Evolutionary conservation across 306 rosid genomes (phyloP).

Genomic region (Abrus precatorius): DNA sequence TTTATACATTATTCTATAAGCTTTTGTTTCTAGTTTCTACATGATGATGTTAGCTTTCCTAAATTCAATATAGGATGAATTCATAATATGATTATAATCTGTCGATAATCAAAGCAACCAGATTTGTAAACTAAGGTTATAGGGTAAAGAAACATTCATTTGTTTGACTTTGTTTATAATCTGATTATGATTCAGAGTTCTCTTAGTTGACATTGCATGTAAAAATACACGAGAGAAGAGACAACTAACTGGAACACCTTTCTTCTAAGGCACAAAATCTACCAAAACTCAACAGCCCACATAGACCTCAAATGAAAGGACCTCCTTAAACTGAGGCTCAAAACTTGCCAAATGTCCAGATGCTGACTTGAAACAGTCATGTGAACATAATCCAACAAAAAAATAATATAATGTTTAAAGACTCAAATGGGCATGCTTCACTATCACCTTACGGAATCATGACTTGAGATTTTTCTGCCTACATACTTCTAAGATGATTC

Average conservation of each 20-base stretch:
- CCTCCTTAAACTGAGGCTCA: not conserved
- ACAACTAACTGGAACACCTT: not conserved
- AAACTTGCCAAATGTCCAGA: not conserved
- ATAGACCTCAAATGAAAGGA: not conserved
- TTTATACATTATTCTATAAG: slow-evolving; percentile 17
- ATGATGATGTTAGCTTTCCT: slow-evolving; percentile 7
- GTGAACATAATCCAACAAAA: not conserved
- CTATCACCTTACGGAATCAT: not conserved
- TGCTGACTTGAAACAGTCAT: not conserved
- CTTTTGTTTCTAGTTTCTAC: slow-evolving; percentile 32
- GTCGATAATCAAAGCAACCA: not conserved
- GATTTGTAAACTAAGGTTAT: slow-evolving; percentile 23
- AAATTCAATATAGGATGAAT: not conserved
- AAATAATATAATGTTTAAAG: slow-evolving; percentile 10
- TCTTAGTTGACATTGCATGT: not conserved
- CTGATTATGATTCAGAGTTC: slow-evolving; percentile 27
- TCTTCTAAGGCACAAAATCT: slow-evolving; percentile 8
- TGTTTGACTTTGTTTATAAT: not conserved
- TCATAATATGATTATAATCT: not conserved
- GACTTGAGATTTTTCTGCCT: not conserved
- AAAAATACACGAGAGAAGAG: not conserved
- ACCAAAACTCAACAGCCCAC: not conserved
- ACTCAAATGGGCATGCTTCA: not conserved
- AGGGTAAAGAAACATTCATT: slow-evolving; percentile 12
- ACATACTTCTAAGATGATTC: not conserved